These are phyloP conservation scores for Verbena officinalis DNA, from an alignment of 257 asterid genomes.

Conservation along the genomic window DNA sequence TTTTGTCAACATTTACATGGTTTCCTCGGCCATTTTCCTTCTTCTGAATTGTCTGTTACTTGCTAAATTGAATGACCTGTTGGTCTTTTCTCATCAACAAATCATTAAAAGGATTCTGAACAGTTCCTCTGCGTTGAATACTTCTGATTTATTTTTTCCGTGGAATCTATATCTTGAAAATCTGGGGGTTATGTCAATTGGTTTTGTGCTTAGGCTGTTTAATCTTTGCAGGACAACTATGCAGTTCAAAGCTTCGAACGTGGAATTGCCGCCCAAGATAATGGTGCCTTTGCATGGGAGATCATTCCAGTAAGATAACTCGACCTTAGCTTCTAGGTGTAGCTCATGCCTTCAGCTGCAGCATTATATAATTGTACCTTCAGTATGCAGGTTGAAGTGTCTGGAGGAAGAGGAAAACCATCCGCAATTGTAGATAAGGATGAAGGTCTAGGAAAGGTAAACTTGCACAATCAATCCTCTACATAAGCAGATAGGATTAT, in stretches of 20 bases:
- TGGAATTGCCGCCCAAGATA: slow-evolving; percentile 74
- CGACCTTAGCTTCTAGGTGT: slow-evolving; percentile 16
- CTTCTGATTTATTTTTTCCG: neutral
- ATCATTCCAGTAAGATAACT: slow-evolving; percentile 58
- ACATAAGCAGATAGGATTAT: neutral
- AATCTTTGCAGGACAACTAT: slow-evolving; percentile 56
- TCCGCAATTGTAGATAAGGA: slow-evolving; percentile 67
- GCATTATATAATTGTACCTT: slow-evolving; percentile 16
- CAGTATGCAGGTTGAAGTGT: slow-evolving; percentile 65
- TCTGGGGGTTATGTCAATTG: neutral
- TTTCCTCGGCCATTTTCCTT: neutral
- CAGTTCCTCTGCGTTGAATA: no score
- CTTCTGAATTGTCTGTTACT: neutral
- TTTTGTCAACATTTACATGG: neutral
- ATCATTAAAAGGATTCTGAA: no score
- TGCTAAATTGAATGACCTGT: no score
- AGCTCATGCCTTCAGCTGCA: neutral
- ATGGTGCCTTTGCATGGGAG: slow-evolving; percentile 74
- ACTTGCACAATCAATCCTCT: slow-evolving; percentile 2
- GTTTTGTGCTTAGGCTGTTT: slow-evolving; percentile 13
- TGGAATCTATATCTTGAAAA: neutral
- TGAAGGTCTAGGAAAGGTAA: slow-evolving; percentile 81
- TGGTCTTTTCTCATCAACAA: no score
- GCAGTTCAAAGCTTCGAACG: slow-evolving; percentile 82
- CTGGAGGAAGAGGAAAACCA: slow-evolving; percentile 84